Percentiles rank a stretch among this genome's conserved stretches.
phyloP scores from a whole-genome alignment of 345 rosid genomes.

The Salix arbutifolia region DNA sequence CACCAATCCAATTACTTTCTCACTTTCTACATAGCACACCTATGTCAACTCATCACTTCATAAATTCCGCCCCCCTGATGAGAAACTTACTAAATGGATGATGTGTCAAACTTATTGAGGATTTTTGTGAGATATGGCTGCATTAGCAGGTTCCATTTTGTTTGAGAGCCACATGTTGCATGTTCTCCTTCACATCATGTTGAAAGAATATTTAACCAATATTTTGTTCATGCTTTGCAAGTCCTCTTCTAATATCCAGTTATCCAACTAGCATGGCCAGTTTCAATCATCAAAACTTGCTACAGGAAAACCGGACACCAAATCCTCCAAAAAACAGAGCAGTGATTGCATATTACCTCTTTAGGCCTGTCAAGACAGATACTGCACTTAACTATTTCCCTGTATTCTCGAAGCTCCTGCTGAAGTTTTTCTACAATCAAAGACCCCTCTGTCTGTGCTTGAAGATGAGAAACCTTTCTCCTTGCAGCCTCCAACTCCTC shows the following conservation, averaged over 20 bases:
- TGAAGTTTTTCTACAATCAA: constrained; percentile 63
- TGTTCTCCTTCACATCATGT: too few species aligned
- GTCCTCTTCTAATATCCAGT: background rate
- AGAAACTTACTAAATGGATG: background rate
- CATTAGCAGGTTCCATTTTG: too few species aligned
- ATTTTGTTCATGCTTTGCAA: background rate
- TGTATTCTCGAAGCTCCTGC: constrained; percentile 79
- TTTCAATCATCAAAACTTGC: background rate
- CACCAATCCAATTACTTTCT: background rate
- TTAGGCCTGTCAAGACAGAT: constrained; percentile 80
- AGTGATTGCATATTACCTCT: constrained; percentile 51
- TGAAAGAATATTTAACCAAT: background rate
- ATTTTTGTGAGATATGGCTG: too few species aligned
- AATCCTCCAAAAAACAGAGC: background rate
- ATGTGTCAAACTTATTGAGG: background rate
- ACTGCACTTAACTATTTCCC: constrained; percentile 84
- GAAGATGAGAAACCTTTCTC: constrained; percentile 62
- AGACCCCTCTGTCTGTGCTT: constrained; percentile 61
- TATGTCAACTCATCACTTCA: background rate
- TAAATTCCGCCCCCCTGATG: background rate
- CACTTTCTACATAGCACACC: background rate
- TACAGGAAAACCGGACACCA: background rate
- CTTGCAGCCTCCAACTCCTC: constrained; percentile 65
- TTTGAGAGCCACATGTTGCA: too few species aligned
- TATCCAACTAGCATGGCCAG: background rate